Base-by-base conservation (phyloP, 371 early-diverging fungal genomes). In the Rhizomucor miehei region DNA sequence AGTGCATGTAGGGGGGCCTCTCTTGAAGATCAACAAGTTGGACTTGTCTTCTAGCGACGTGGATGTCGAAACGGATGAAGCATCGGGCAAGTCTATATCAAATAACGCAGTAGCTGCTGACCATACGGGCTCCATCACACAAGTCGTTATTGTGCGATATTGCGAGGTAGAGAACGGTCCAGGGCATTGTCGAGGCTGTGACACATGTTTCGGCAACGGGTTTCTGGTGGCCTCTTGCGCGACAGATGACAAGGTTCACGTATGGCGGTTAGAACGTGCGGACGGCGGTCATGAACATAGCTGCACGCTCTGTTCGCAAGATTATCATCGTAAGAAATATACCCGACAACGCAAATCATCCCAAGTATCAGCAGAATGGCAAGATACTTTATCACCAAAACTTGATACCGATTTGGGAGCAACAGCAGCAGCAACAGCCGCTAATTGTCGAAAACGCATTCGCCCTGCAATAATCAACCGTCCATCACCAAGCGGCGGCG, bases 191-290 rank as follows among this genome's bases (percentile, higher is more conserved):
- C 58, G 65, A 24, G 60, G 54, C 6, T 66, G 69, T 40, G 63
- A 69, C 16, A 69, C 62, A 12, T 63, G 63, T n/a, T 62, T 69
- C 29, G 60, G 68, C 13, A 69, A 57, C 14, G 75, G 71, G 6
- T 71, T 69, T 21, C 48, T 68, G 47, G 52, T 75, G 9, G 75
- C 75, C 10, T 71, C 75, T 1, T 55, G 61, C 34, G 48, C 69
- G 1, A 35, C 46, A 14, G 67, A 75, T 36, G 67, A 67, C 8
- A 50, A 58, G 9, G 75, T 69, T 1, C 65, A 69, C 47, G 62
- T 60, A 13, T 71, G 75, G 75, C 63, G 70, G 9, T 45, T 75
- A 10, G 65, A 69, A 52, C 62, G 65, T 2, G 52, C 62, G 5
- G 56, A 57, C 37, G 63, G 44, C 1, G 37, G 36, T 23, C 53